Evolutionary conservation across 805 yeast species (phyloP), one percentile per base, ranked within the genome.

Genomic region (Candida nitratophila): DNA sequence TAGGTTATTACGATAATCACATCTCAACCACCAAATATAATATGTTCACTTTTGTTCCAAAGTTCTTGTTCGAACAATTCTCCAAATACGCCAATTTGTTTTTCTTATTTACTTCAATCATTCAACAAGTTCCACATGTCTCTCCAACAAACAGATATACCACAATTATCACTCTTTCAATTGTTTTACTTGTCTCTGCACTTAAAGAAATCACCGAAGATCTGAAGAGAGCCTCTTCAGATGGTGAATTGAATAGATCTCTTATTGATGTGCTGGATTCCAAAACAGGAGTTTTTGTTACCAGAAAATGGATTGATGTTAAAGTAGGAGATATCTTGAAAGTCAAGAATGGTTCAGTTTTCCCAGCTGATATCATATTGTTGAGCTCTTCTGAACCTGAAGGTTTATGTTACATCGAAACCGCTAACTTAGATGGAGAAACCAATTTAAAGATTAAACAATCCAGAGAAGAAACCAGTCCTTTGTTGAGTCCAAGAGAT

Each of bases 361-460:
- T 93, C 45, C 99, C 99, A 0, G 98, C 99, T 0, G 99, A 93
- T 68, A 56, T 93, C 44, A 71, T 91, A 16, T 64, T 95, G 16
- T 60, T 93, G 30, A 80, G 93, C 21, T 88, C 97, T 0, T 91
- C 98, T 0, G 99, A 93, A 63, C 99, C 99, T 0, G 98, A 91
- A 64, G 99, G 99, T 2, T 71, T 93, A 48, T 95, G 99, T 62
- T 93, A 93, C 56, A 87, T 95, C 44, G 99, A 93, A 64, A 93
- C 99, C 1, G 96, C 99, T 0, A 93, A 93, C 57, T 70, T 93
- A 52, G 99, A 93, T 64, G 99, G 99, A 45, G 99, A 93, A 63
- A 95, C 99, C 0, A 93, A 93, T 61, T 72, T 93, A 55, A 93
- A 93, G 59, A 93, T 93, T 59, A 95, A 95, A 58, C 98, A 93